A percentile compares a stretch with the other conserved stretches of the same genome.
phyloP scores from a whole-genome alignment of 2,329 filamentous ascomycete species.

The Xylaria digitata region DNA sequence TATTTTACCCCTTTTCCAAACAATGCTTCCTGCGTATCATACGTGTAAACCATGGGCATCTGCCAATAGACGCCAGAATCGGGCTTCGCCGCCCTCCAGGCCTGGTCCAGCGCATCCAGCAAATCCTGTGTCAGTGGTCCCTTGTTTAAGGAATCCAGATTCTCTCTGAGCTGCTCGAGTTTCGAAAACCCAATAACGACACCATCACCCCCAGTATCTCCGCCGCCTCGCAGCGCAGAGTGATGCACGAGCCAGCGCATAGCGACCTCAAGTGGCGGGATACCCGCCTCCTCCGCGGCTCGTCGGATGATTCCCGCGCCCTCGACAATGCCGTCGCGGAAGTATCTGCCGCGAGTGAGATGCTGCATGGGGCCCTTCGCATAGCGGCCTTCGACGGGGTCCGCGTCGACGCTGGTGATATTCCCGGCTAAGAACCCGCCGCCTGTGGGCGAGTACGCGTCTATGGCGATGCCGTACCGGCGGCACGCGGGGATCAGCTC shows the following conservation, averaged over 20 bases:
- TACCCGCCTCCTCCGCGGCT: conserved; percentile 71
- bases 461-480: conserved; percentile 79
- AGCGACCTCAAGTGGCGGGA: conserved; percentile 76
- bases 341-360: conserved; percentile 73
- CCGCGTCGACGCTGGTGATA: conserved; percentile 71
- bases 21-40: conserved; percentile 69
- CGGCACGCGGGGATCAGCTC: conserved; percentile 79
- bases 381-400: conserved; percentile 75
- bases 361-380: conserved; percentile 51
- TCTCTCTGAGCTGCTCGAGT: conserved; percentile 64
- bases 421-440: conserved; percentile 83
- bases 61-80: conserved; percentile 64
- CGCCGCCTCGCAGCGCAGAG: conserved; percentile 62
- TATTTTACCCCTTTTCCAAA: conserved; percentile 54
- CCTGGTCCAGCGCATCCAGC: conserved; percentile 76
- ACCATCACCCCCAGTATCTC: conserved; percentile 61
- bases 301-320: conserved; percentile 75
- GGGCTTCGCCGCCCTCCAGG: conserved; percentile 75
- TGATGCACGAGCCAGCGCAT: conserved; percentile 79
- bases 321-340: conserved; percentile 69
- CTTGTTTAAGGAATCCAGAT: conserved; percentile 68
- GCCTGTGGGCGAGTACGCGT: conserved; percentile 84
- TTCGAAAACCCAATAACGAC: conserved; percentile 69
- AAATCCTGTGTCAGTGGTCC: conserved; percentile 80
- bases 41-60: conserved; percentile 71